Conservation (phyloP, 352 stramenopile genomes). For the Phytophthora lateralis region DNA sequence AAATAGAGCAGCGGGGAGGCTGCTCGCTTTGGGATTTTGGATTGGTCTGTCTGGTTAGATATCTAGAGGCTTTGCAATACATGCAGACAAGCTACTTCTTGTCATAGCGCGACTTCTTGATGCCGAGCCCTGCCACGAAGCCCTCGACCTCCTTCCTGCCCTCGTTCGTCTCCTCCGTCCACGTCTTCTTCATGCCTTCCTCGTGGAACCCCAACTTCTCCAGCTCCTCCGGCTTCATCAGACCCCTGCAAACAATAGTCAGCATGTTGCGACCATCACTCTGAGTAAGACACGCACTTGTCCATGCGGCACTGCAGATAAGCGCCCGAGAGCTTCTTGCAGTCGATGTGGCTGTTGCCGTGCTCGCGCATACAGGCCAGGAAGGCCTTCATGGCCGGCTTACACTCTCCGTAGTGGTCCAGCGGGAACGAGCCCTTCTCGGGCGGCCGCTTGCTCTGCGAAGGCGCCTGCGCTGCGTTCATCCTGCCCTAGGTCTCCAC, state of each 20-base stretch:
- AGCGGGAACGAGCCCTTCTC: slow-evolving; percentile 92
- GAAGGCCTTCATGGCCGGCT: slow-evolving; percentile 87
- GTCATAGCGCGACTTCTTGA: slow-evolving; percentile 78
- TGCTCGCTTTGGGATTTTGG: slow-evolving; percentile 3
- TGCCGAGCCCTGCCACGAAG: slow-evolving; percentile 79
- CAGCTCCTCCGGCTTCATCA: slow-evolving; percentile 88
- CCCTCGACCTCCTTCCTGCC: slow-evolving; percentile 85
- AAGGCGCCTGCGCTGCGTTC: slow-evolving; percentile 79
- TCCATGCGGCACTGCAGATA: slow-evolving; percentile 92
- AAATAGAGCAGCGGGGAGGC: slow-evolving; percentile 22
- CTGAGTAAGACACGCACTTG: slow-evolving; percentile 48
- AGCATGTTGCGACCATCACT: slow-evolving; percentile 13
- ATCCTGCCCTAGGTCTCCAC: slow-evolving; percentile 36
- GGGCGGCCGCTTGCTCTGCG: slow-evolving; percentile 76
- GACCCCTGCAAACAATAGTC: slow-evolving; percentile 45
- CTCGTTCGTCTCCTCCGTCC: slow-evolving; percentile 54
- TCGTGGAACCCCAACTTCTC: slow-evolving; percentile 85
- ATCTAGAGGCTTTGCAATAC: slow-evolving; percentile 13
- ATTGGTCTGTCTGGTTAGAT: slow-evolving; percentile 29
- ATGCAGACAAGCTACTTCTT: slow-evolving; percentile 28
- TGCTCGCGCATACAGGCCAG: slow-evolving; percentile 86
- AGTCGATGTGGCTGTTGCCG: slow-evolving; percentile 87
- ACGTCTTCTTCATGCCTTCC: slow-evolving; percentile 76
- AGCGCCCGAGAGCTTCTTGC: slow-evolving; percentile 87
- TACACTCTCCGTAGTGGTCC: slow-evolving; percentile 92